phyloP scores from a whole-genome alignment of 768 basidiomycete species.

The Obba rivulosa region DNA sequence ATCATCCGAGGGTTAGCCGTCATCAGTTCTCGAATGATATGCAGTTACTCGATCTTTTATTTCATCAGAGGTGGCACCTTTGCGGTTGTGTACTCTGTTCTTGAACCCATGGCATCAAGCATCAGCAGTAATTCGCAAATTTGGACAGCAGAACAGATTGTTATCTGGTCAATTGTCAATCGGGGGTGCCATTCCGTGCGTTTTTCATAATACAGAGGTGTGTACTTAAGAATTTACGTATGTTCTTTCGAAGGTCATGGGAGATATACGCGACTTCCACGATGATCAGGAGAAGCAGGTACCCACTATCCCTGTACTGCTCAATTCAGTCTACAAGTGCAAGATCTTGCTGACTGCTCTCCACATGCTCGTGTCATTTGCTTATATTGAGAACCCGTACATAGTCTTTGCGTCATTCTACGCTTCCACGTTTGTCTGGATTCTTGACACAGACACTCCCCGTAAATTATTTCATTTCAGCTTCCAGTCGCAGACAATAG shows the following conservation, averaged over 20 bases:
- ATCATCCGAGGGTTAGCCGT: background rate
- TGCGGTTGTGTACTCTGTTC: background rate
- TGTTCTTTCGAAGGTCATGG: background rate
- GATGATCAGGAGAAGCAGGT: background rate
- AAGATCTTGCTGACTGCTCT: background rate
- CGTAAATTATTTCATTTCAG: background rate
- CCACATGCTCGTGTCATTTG: background rate
- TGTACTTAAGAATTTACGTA: no score
- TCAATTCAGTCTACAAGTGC: background rate
- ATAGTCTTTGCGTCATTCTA: background rate
- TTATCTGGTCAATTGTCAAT: background rate
- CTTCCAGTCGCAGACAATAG: background rate
- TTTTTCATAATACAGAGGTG: background rate
- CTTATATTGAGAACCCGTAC: background rate
- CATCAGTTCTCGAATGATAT: background rate
- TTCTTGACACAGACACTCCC: background rate
- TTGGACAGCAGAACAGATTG: background rate
- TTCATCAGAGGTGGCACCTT: background rate
- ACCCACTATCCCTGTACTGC: conserved; percentile 1
- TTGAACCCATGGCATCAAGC: background rate
- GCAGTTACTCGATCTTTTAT: background rate
- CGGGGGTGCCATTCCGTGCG: background rate
- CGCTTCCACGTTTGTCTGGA: background rate
- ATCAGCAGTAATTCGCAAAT: background rate
- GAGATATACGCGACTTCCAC: background rate